Evolutionary conservation across 2,329 filamentous ascomycete species (phyloP).

Genomic region (Monosporascus sp.): DNA sequence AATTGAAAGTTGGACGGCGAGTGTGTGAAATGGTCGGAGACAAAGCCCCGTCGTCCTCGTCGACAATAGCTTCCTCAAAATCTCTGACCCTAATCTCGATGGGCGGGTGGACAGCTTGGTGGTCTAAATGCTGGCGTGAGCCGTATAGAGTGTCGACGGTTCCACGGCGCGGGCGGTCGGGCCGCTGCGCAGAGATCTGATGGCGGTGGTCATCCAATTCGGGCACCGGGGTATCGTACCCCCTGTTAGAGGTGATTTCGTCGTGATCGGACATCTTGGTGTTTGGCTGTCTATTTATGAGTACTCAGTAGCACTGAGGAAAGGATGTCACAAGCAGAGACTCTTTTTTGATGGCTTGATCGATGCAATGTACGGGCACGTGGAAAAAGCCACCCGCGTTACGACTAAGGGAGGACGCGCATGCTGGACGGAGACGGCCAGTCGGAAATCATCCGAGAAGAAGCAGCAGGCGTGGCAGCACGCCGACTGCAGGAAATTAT

Average conservation of each 20-base stretch:
- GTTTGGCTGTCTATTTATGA: conserved; percentile 34
- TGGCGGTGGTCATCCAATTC: conserved; percentile 85
- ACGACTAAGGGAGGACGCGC: conserved; percentile 27
- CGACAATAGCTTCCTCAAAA: conserved; percentile 79
- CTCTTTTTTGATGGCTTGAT: neutral
- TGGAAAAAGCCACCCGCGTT: conserved; percentile 26
- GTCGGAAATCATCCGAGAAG: conserved; percentile 20
- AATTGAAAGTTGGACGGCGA: conserved; percentile 54
- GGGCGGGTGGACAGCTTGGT: conserved; percentile 34
- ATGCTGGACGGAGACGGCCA: conserved; percentile 23
- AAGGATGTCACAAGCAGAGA: neutral
- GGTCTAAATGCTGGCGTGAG: conserved; percentile 39
- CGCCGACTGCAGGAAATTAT: conserved; percentile 27
- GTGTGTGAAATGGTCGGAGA: conserved; percentile 40
- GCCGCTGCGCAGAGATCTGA: conserved; percentile 56
- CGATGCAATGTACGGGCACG: conserved; percentile 3
- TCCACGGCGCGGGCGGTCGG: conserved; percentile 60
- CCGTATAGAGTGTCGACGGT: conserved; percentile 69
- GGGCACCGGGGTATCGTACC: conserved; percentile 69
- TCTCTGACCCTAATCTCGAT: conserved; percentile 57
- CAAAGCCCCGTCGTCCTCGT: conserved; percentile 59
- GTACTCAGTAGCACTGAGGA: conserved; percentile 2
- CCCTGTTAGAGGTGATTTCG: conserved; percentile 53
- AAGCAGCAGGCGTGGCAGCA: conserved; percentile 32
- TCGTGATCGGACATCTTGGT: conserved; percentile 64